A percentile compares a stretch with the other conserved stretches of the same genome.
Conservation (phyloP, 257 asterid genomes). For the Lantana camara region DNA sequence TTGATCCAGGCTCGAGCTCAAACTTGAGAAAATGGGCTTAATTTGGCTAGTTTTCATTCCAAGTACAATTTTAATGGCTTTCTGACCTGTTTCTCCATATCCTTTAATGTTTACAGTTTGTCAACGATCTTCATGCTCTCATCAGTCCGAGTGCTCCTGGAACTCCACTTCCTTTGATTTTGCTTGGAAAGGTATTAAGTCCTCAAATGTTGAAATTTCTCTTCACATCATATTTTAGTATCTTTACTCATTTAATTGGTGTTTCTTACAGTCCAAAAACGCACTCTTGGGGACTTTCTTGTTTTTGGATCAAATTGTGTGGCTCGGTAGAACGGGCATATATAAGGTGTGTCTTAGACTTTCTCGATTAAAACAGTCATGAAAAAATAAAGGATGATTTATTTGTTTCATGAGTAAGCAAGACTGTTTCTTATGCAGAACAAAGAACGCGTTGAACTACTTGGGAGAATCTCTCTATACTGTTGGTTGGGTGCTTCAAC, state of each 20-base stretch:
- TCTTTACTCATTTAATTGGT: constrained; percentile 18
- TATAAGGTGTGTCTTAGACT: constrained; percentile 61
- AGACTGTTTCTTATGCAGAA: constrained; percentile 44
- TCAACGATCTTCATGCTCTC: constrained; percentile 91
- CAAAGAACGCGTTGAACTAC: constrained; percentile 75
- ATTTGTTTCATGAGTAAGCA: background rate
- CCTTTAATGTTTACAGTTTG: constrained; percentile 54
- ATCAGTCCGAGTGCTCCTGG: constrained; percentile 83
- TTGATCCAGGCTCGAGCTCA: constrained; percentile 15
- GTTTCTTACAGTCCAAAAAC: constrained; percentile 75
- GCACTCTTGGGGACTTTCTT: constrained; percentile 88
- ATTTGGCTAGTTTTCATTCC: too few relatives aligned
- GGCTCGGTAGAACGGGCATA: constrained; percentile 94
- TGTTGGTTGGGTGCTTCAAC: constrained; percentile 87
- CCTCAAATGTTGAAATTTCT: background rate
- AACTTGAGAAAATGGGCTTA: too few relatives aligned
- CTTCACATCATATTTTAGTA: background rate
- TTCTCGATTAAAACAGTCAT: too few relatives aligned
- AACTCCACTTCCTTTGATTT: constrained; percentile 83
- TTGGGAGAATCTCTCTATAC: constrained; percentile 88
- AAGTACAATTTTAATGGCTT: too few relatives aligned
- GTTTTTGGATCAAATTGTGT: constrained; percentile 90
- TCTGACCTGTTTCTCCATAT: background rate
- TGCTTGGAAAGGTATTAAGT: constrained; percentile 79
- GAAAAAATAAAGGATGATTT: too few relatives aligned